A percentile compares a stretch with the other conserved stretches of the same genome.
Evolutionary conservation across 768 basidiomycete species (phyloP).

Genomic region (Panus rudis): DNA sequence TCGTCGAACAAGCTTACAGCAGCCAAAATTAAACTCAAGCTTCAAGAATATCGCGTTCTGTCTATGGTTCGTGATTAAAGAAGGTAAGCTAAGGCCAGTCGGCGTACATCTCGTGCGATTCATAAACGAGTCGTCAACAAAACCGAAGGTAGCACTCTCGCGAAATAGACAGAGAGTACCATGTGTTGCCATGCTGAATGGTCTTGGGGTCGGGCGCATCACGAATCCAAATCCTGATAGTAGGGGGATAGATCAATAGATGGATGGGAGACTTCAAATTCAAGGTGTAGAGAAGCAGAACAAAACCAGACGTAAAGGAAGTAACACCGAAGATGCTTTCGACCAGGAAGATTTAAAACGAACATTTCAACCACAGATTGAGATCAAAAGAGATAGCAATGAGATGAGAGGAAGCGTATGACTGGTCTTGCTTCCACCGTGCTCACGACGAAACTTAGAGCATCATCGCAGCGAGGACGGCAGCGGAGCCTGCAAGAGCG

Average conservation of each 20-base stretch:
- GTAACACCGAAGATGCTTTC: neutral
- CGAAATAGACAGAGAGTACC: neutral
- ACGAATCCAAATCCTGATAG: conserved; percentile 13
- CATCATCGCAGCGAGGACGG: conserved; percentile 8
- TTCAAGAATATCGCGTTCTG: too few species aligned
- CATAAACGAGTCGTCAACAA: conserved; percentile 8
- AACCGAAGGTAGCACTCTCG: neutral
- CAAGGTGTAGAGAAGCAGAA: neutral
- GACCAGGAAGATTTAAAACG: conserved; percentile 4
- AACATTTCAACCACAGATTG: neutral
- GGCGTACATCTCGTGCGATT: conserved; percentile 12
- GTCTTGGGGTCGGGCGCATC: conserved; percentile 11
- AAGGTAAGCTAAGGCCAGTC: conserved; percentile 14
- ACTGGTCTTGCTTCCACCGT: too few species aligned
- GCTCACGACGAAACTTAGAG: too few species aligned
- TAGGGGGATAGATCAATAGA: too few species aligned
- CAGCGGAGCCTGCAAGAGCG: conserved; percentile 7
- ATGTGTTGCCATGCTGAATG: conserved; percentile 4
- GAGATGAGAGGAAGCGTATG: neutral
- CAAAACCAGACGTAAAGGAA: neutral
- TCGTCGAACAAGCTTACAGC: too few species aligned
- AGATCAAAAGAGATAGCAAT: neutral
- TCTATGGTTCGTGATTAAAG: conserved; percentile 12
- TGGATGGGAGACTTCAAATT: neutral
- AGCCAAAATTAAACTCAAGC: too few species aligned